Evolutionary conservation across 2,329 filamentous ascomycete species (phyloP).

Genomic region (Fusarium fracticaudum): DNA sequence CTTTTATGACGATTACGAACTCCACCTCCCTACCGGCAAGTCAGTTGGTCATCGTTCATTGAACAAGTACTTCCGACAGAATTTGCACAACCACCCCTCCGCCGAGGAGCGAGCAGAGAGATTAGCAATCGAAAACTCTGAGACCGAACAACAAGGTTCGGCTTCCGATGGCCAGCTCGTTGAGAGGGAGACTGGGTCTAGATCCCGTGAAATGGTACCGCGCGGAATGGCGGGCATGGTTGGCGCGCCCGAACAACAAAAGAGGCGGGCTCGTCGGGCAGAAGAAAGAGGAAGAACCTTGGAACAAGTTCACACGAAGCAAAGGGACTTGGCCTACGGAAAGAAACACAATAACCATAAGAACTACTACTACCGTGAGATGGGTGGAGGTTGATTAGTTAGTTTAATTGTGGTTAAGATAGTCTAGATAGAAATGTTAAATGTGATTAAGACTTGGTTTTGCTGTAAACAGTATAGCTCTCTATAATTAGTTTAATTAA

Average conservation of each 20-base stretch:
- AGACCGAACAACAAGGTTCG: slow-evolving; percentile 43
- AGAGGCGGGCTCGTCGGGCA: slow-evolving; percentile 69
- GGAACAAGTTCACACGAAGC: slow-evolving; percentile 68
- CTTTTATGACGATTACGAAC: slow-evolving; percentile 91
- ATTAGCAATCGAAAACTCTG: slow-evolving; percentile 65
- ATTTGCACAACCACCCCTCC: slow-evolving; percentile 85
- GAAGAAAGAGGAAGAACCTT: slow-evolving; percentile 76
- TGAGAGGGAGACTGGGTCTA: slow-evolving; percentile 51
- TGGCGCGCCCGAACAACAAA: slow-evolving; percentile 80
- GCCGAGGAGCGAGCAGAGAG: slow-evolving; percentile 78
- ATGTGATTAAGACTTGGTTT: background rate
- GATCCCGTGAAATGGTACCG: slow-evolving; percentile 66
- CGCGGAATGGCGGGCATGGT: slow-evolving; percentile 81
- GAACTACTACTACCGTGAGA: slow-evolving; percentile 64
- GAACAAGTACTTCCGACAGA: slow-evolving; percentile 90
- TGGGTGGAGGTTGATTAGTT: slow-evolving; percentile 53
- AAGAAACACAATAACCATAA: slow-evolving; percentile 79
- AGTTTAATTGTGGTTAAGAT: background rate
- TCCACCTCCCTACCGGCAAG: slow-evolving; percentile 90
- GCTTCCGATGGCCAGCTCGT: slow-evolving; percentile 48
- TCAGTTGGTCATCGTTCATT: slow-evolving; percentile 90
- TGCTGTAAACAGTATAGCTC: too few species aligned
- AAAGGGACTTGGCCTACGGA: slow-evolving; percentile 76
- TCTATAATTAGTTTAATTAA: too few species aligned
- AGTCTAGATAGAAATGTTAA: background rate